Evolutionary conservation across 768 basidiomycete genomes (phyloP).

Genomic region (Lanmaoa pseudosensibilis): DNA sequence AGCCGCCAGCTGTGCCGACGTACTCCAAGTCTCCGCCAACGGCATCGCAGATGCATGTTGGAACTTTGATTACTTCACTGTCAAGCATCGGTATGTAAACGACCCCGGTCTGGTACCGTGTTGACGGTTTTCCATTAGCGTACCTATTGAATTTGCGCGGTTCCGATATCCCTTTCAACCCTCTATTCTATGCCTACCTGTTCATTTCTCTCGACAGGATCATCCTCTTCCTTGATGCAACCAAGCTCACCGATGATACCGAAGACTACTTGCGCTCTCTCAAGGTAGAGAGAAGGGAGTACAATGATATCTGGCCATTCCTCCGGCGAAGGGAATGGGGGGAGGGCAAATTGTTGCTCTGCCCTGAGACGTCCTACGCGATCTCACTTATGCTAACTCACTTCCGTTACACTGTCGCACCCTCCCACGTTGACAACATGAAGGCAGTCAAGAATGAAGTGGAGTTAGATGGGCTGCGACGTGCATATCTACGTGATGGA

Average conservation of each 20-base stretch:
- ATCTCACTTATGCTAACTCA: conserved; percentile 84
- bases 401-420: conserved; percentile 72
- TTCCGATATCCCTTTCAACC: conserved; percentile 87
- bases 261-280: conserved; percentile 56
- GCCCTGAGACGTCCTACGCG: conserved; percentile 75
- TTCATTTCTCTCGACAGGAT: conserved; percentile 63
- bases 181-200: conserved; percentile 87
- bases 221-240: conserved; percentile 73
- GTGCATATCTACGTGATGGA: conserved; percentile 90
- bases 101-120: not conserved
- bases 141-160: conserved; percentile 90
- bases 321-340: conserved; percentile 75
- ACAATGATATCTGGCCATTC: conserved; percentile 79
- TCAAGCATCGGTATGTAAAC: conserved; percentile 61
- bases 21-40: conserved; percentile 65
- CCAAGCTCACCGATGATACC: conserved; percentile 62
- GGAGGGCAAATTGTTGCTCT: conserved; percentile 75
- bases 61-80: conserved; percentile 67
- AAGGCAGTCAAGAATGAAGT: conserved; percentile 87
- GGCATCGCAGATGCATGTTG: conserved; percentile 61
- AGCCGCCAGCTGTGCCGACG: conserved; percentile 57
- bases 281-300: conserved; percentile 59
- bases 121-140: conserved; percentile 43
- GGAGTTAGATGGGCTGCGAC: conserved; percentile 79
- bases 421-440: conserved; percentile 69